Evolutionary conservation across 2,329 filamentous ascomycete species (phyloP), one percentile per base, ranked within the genome.

Genomic region (Penicillium sumatraense): DNA sequence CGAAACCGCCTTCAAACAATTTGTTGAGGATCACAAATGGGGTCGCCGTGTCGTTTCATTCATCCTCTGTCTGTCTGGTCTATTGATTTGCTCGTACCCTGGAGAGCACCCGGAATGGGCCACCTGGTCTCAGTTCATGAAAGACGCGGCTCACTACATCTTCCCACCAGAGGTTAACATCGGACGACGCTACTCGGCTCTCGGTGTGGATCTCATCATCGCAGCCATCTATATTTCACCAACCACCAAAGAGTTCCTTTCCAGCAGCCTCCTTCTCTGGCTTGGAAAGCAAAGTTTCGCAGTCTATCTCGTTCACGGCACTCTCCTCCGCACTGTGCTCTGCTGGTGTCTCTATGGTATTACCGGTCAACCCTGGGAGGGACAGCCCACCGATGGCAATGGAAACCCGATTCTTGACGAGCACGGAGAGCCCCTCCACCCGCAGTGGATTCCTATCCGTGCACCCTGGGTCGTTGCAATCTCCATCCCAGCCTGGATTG

Each of bases 221-320:
- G 64, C 80, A 14, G 79, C 79, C 23, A 78, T 83, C 52, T 81
- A 77, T 68, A 67, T 83, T 14, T 81, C 80, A 2, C 79, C 80
- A 0, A 65, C 72, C 5, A 69, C 81, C 9, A 80, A 82, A 59
- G 73, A 74, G 24, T 72, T 81, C 21, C 76, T 84, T 21, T 80
- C 79, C 5, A 80, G 80, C 67, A 74, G 75, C 21, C 59, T 80
- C 2, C 78, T 83, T 38, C 78, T 82, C 57, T 83, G 80, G 80
- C 71, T 83, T 3, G 81, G 81, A 18, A 76, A 78, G 57, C 80
- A 82, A 66, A 81, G 78, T 52, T 83, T 83, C 57, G 81, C 81
- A 20, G 81, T 84, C 5, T 84, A 84, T 62, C 77, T 84, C 11
- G 74, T 78, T 10, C 81, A 84, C 65, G 81, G 81, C 44, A 83